Evolutionary conservation across 2,329 filamentous ascomycete species (phyloP).

Genomic region (Exophiala sp.): DNA sequence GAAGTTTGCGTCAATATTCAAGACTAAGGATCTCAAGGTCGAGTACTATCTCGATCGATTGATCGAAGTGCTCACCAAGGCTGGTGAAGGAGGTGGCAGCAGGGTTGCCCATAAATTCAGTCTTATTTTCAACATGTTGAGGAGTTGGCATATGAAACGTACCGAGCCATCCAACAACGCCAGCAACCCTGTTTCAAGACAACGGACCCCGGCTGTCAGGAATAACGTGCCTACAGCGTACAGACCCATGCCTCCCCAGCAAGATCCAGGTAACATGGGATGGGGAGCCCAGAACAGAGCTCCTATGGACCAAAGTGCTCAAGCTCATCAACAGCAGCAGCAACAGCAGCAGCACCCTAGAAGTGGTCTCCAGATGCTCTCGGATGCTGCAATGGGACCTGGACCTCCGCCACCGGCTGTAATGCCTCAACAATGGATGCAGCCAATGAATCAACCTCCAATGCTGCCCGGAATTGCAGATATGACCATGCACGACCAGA

Average conservation of each 20-base stretch:
- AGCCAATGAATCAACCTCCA: conserved; percentile 19
- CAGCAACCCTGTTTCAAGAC: conserved; percentile 16
- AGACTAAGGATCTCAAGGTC: conserved; percentile 59
- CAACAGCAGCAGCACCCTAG: conserved; percentile 11
- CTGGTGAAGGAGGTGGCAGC: conserved; percentile 58
- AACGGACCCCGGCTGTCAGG: conserved; percentile 18
- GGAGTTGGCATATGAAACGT: conserved; percentile 57
- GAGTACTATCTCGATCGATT: conserved; percentile 64
- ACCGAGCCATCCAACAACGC: conserved; percentile 23
- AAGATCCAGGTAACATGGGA: conserved; percentile 16
- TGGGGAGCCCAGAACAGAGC: conserved; percentile 18
- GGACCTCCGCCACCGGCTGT: conserved; percentile 12
- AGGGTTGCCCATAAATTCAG: conserved; percentile 64
- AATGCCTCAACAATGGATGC: conserved; percentile 22
- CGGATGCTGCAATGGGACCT: conserved; percentile 29
- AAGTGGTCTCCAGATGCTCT: conserved; percentile 28
- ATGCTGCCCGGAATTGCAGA: conserved; percentile 22
- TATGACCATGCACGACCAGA: conserved; percentile 15
- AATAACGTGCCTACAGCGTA: conserved; percentile 9
- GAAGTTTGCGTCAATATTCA: conserved; percentile 64
- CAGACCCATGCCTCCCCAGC: conserved; percentile 16
- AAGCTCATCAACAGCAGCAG: conserved; percentile 6
- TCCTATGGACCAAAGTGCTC: conserved; percentile 12
- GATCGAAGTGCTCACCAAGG: conserved; percentile 60
- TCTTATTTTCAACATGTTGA: conserved; percentile 63